Evolutionary conservation across 169 alveolate genomes (phyloP), one percentile per base, ranked within the genome.

Genomic region (Condylostoma magnum): DNA sequence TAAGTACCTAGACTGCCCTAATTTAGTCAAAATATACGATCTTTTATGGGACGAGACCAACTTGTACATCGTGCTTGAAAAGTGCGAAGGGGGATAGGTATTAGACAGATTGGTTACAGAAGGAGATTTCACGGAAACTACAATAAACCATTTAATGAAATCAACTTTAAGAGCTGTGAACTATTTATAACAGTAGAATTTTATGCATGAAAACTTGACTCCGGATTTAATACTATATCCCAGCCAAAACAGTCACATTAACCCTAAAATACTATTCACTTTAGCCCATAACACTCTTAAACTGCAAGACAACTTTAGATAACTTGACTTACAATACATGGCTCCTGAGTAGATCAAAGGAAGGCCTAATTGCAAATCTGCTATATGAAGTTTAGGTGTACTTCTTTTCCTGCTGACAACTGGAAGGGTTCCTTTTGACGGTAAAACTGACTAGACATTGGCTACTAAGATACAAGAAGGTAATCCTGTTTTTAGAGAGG

Each of bases 401-500:
- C 20, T 63, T 37, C 31, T 63, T 12, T 63, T 43, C 33, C 22
- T 33, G 22, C 31, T 63, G 6, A 8, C 46, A 6, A 37, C 27
- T 2, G 73, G 73, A 63, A 57, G 27, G 2, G 90, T 93, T 41
- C 96, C 96, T 25, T 90, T 90, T 68, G 81, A 84, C 44, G 91
- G 89, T 10, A 87, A 78, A 67, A 83, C 89, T 4, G 96, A 90
- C 75, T 82, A 70, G 4, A 93, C 84, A 55, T 82, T 87, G 36
- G 84, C 87, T 30, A 60, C 74, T 2, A 81, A 82, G 12, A 94
- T 87, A 15, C 28, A 20, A 22, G 46, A 63, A 63, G 73, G 58
- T 15, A 44, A 25, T 22, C 34, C 38, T 15, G 15, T 44, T 4
- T 63, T 25, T 63, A 63, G 46, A 28, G 73, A 63, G 46, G 46